Base-by-base conservation (phyloP, 306 rosid species). In the Cercis canadensis region DNA sequence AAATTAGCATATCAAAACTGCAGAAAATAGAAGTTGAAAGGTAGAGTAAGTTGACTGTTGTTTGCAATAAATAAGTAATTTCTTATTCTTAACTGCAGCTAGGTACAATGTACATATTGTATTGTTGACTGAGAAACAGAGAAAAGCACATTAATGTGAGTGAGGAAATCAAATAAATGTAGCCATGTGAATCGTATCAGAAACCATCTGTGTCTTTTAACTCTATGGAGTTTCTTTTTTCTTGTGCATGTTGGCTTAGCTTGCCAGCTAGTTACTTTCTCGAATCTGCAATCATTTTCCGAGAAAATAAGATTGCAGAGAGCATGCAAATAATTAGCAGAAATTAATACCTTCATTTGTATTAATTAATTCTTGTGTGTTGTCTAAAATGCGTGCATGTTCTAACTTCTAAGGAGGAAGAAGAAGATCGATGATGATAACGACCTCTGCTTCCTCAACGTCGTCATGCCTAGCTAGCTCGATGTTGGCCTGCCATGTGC, bases 401-500 rank as follows among this genome's bases (percentile, higher is more conserved):
- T 62, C 4, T 11, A 14, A 16, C n/a, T n/a, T n/a, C n/a, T n/a
- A n/a, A n/a, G n/a, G n/a, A n/a, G 41, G 17, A 37, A 39, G 50
- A 49, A 55, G 45, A 53, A 32, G 10, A 65, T 39, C 4, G 65
- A 57, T 47, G 62, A 57, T 16, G 49, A 49, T 49, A 59, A 80
- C n/a, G 43, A 62, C 80, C 21, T 29, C 1, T 4, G 13, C 3
- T 8, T 60, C 1, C 36, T 63, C 65, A 80, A 70, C 75, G 71
- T 65, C 75, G 71, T 65, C 81, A 69, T 64, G 73, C 70, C 34
- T 69, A 77, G 74, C 58, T 72, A 21, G 44, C 18, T 51, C 13
- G 67, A 77, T 64, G 47, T 56, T 74, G 73, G 77, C 64, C 57
- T 78, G 59, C 78, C 86, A 82, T 78, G 79, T 81, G 82, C 82